These are phyloP conservation scores for Aspergillus bridgeri DNA, from an alignment of 495 filamentous ascomycete genomes.

Conservation along the genomic window DNA sequence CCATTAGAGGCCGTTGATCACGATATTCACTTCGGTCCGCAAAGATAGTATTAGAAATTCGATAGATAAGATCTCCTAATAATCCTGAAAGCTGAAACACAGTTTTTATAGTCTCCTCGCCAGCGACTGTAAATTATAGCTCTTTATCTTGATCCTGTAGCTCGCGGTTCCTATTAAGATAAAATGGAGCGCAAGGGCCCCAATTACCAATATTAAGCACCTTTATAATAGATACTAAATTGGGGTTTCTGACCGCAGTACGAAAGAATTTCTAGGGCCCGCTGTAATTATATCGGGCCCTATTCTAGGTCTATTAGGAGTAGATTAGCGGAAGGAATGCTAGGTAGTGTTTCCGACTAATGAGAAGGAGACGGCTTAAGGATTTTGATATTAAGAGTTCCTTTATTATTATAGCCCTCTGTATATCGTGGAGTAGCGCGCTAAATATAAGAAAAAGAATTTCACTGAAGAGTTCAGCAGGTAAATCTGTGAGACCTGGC, in stretches of 20 bases:
- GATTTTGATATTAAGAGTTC: not conserved
- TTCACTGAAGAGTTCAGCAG: constrained; percentile 4
- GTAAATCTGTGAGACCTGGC: constrained; percentile 4
- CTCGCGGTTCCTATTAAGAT: constrained; percentile 2
- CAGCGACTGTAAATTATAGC: not conserved
- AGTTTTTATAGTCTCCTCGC: not conserved
- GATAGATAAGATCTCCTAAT: not conserved
- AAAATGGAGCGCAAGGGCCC: constrained; percentile 1
- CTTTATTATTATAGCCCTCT: not conserved
- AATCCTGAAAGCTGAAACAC: constrained; percentile 4
- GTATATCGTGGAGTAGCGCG: not conserved
- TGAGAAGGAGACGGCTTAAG: constrained; percentile 4
- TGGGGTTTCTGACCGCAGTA: not conserved
- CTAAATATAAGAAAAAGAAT: constrained; percentile 3
- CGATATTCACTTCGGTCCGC: not conserved
- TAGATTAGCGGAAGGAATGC: not conserved
- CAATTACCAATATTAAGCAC: constrained; percentile 9
- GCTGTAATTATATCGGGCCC: not conserved
- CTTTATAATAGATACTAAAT: not conserved
- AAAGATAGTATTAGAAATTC: constrained; percentile 1
- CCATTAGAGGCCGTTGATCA: constrained; percentile 7
- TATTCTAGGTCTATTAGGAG: constrained; percentile 8
- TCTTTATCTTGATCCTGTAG: not conserved
- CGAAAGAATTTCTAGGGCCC: constrained; percentile 6
- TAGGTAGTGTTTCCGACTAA: constrained; percentile 1